Conservation (phyloP, 768 basidiomycete species). For the Amanita inopinata region DNA sequence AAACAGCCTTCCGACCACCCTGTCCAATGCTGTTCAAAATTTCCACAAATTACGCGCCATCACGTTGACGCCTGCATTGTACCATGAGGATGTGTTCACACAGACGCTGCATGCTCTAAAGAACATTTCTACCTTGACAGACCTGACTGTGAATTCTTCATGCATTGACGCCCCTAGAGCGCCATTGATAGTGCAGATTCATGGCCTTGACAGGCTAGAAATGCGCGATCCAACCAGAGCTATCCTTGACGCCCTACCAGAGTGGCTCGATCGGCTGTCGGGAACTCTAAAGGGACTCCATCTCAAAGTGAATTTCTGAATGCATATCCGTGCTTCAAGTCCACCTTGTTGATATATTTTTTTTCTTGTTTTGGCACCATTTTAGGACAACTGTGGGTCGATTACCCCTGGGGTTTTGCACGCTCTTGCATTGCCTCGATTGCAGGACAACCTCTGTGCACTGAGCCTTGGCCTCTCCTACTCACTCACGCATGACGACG, state of each 20-base stretch:
- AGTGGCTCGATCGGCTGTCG: conserved; percentile 31
- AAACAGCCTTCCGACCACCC: conserved; percentile 19
- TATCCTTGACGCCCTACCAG: conserved; percentile 32
- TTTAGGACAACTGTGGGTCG: conserved; percentile 51
- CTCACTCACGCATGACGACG: conserved; percentile 43
- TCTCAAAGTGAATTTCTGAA: conserved; percentile 31
- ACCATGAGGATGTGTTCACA: conserved; percentile 24
- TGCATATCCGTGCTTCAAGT: neutral
- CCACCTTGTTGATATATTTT: neutral
- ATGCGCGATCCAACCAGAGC: conserved; percentile 29
- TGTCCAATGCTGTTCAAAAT: conserved; percentile 19
- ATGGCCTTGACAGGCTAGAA: conserved; percentile 21
- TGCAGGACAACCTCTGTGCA: conserved; percentile 22
- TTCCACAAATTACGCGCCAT: conserved; percentile 26
- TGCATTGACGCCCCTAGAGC: conserved; percentile 24
- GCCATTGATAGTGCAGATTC: conserved; percentile 20
- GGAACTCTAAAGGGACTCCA: conserved; percentile 27
- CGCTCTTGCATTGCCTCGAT: conserved; percentile 26
- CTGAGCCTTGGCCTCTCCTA: conserved; percentile 49
- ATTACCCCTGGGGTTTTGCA: conserved; percentile 51
- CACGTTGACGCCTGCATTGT: conserved; percentile 24
- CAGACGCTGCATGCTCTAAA: conserved; percentile 19
- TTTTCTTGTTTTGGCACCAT: neutral
- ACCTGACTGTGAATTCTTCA: conserved; percentile 26
- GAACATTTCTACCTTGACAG: conserved; percentile 15